Percentiles rank a stretch among this genome's conserved stretches.
phyloP scores from a whole-genome alignment of 2,329 filamentous ascomycete genomes.

The Cytospora mali region DNA sequence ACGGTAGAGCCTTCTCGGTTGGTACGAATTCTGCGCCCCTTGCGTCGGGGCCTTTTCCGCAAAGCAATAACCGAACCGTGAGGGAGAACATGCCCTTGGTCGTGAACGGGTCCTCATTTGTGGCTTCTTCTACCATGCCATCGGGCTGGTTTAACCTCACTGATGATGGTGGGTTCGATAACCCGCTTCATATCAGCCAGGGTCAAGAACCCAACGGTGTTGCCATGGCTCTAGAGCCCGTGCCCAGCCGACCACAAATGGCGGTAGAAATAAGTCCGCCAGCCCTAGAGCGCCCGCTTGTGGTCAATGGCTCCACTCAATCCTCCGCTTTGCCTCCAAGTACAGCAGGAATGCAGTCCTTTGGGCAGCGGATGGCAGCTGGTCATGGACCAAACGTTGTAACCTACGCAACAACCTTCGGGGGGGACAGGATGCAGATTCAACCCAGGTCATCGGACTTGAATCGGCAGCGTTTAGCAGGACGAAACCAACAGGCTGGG shows the following conservation, averaged over 20 bases:
- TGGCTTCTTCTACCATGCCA: constrained; percentile 33
- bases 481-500: constrained; percentile 49
- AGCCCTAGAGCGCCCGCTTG: constrained; percentile 48
- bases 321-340: constrained; percentile 27
- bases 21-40: constrained; percentile 45
- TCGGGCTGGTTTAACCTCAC: constrained; percentile 36
- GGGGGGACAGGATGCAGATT: constrained; percentile 36
- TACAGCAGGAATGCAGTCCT: constrained; percentile 32
- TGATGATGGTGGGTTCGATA: constrained; percentile 40
- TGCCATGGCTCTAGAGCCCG: constrained; percentile 30
- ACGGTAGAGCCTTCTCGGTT: constrained; percentile 48
- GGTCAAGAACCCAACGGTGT: constrained; percentile 32
- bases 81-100: constrained; percentile 43
- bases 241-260: constrained; percentile 30
- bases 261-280: constrained; percentile 34
- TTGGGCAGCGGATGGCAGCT: constrained; percentile 37
- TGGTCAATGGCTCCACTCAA: constrained; percentile 52
- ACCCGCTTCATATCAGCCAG: constrained; percentile 43
- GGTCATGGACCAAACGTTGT: constrained; percentile 32
- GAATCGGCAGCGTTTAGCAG: constrained; percentile 42
- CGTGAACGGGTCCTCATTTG: constrained; percentile 46
- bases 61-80: constrained; percentile 37
- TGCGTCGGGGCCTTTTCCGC: constrained; percentile 43
- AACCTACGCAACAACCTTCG: constrained; percentile 32
- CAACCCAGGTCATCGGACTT: constrained; percentile 38